phyloP scores from a whole-genome alignment of 1,284 basidiomycete genomes.

The Rhodotorula sp. region DNA sequence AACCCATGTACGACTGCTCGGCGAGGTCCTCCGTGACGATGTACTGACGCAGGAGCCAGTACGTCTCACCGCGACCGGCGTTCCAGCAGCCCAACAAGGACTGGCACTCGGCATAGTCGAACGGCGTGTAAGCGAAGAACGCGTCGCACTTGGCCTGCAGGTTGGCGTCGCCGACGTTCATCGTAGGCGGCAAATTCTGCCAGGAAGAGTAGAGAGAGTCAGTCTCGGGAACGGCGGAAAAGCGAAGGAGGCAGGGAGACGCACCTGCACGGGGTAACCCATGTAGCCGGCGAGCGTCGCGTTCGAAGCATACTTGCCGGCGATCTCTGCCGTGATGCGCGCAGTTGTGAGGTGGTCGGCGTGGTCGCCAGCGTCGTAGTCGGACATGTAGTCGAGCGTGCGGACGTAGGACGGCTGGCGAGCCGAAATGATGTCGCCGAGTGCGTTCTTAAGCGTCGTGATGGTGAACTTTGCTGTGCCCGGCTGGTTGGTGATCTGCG shows the following conservation, averaged over 20 bases:
- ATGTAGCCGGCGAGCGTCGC: conserved; percentile 38
- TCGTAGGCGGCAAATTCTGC: conserved; percentile 31
- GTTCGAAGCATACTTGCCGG: conserved; percentile 15
- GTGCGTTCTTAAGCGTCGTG: conserved; percentile 34
- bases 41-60: conserved; percentile 43
- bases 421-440: conserved; percentile 37
- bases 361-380: conserved; percentile 43
- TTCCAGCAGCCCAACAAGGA: conserved; percentile 21
- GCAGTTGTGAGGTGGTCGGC: conserved; percentile 40
- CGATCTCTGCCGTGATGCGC: conserved; percentile 24
- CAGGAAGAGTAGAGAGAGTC: neutral
- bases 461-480: conserved; percentile 38
- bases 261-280: conserved; percentile 29
- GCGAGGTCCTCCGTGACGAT: conserved; percentile 24
- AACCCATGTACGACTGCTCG: conserved; percentile 21
- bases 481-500: conserved; percentile 29
- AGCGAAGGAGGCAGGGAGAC: neutral
- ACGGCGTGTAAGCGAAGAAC: conserved; percentile 45
- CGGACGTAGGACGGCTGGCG: conserved; percentile 30
- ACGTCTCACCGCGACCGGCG: conserved; percentile 38
- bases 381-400: conserved; percentile 42
- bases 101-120: conserved; percentile 40
- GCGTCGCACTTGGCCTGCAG: conserved; percentile 36
- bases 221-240: neutral
- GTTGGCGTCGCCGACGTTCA: conserved; percentile 12